These are phyloP conservation scores for Scalesia atractyloides DNA, from an alignment of 129 eudicot genomes.

Conservation along the genomic window DNA sequence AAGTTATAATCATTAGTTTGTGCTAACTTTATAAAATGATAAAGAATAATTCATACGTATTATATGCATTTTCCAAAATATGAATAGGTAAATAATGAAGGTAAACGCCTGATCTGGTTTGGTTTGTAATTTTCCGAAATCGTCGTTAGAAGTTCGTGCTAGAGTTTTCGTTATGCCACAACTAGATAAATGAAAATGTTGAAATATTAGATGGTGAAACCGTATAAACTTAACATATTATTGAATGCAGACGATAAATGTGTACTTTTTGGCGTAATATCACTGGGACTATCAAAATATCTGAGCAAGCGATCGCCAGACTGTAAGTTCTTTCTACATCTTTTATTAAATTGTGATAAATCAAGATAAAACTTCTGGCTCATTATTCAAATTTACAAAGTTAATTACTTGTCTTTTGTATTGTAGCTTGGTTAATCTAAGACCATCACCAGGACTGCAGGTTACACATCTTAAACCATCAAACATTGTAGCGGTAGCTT, in stretches of 20 bases:
- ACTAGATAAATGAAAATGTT: background rate
- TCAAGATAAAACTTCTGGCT: background rate
- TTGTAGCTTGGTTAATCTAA: conserved; percentile 67
- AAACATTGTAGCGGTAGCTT: background rate
- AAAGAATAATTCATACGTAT: too few relatives aligned
- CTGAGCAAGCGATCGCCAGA: conserved; percentile 53
- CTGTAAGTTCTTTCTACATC: conserved; percentile 30
- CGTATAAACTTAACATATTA: background rate
- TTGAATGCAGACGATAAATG: conserved; percentile 79
- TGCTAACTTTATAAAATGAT: too few relatives aligned
- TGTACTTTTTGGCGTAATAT: conserved; percentile 74
- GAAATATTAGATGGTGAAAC: background rate
- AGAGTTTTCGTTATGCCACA: too few relatives aligned
- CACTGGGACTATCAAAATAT: conserved; percentile 76
- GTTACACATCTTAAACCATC: conserved; percentile 27
- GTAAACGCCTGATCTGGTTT: too few relatives aligned
- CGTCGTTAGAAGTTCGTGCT: too few relatives aligned
- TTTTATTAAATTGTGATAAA: background rate
- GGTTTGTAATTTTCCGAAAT: too few relatives aligned
- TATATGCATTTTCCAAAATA: too few relatives aligned
- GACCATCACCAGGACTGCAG: conserved; percentile 72
- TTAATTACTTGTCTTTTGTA: background rate
- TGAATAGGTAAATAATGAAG: too few relatives aligned
- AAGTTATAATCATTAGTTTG: too few relatives aligned
- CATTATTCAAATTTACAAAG: background rate